These are phyloP conservation scores for Irpex sp. DNA, from an alignment of 1,284 basidiomycete genomes.

Conservation along the genomic window DNA sequence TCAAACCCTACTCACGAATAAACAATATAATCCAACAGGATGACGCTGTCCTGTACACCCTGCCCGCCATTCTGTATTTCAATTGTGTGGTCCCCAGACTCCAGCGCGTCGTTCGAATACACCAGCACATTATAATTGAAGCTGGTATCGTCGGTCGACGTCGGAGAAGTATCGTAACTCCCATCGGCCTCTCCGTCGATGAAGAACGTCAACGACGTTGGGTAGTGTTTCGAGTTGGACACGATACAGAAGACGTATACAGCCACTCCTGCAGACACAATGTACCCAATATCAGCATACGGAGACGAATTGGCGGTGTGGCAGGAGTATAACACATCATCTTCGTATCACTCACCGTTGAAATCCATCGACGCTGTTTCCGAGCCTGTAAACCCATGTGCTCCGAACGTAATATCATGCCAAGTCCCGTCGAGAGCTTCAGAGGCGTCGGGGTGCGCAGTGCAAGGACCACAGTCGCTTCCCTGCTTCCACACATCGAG, in stretches of 20 bases:
- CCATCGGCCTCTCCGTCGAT: background rate
- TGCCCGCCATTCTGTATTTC: background rate
- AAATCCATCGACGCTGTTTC: too few species aligned
- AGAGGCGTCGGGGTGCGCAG: too few species aligned
- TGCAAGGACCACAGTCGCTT: too few species aligned
- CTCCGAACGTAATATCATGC: too few species aligned
- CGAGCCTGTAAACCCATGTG: too few species aligned
- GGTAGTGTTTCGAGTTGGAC: background rate
- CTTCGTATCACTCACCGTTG: too few species aligned
- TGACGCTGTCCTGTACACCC: background rate
- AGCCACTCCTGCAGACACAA: background rate
- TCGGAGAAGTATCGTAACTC: background rate
- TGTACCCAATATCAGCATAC: too few species aligned
- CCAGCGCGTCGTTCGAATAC: background rate
- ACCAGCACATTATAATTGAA: background rate
- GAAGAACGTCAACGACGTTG: background rate
- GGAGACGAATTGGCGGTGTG: too few species aligned
- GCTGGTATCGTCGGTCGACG: background rate
- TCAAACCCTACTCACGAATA: background rate
- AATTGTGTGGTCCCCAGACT: background rate
- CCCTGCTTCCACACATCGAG: too few species aligned
- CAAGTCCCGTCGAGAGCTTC: too few species aligned
- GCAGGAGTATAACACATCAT: too few species aligned
- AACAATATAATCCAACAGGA: background rate
- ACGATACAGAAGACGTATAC: background rate